Base-by-base conservation (phyloP, 352 stramenopile genomes). In the Phytophthora tubulina region DNA sequence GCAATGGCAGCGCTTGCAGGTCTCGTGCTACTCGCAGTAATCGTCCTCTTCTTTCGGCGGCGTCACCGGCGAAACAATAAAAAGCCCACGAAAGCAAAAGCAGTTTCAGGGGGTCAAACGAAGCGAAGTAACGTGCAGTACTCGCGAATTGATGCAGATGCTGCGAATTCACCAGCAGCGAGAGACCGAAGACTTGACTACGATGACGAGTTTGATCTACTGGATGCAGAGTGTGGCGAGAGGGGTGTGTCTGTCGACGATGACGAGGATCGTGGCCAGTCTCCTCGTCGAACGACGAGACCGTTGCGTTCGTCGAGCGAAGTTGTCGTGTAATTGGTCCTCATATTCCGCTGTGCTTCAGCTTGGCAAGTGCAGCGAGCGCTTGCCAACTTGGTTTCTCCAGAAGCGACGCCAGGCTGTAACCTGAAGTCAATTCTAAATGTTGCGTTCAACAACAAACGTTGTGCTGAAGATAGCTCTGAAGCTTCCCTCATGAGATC, bases 81-180 rank as follows among this genome's bases (percentile, higher is more conserved):
- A 38, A 76, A 70, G 1, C 31, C 48, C 44, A 11, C 51, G 3
- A 64, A 42, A 32, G 38, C 48, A 21, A 76, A 76, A 62, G 0
- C 72, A 53, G 35, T 35, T 8, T 46, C 57, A 41, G 54, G 46
- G 2, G n/a, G 14, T 50, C 59, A 63, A 11, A 75, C 70, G 45
- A 61, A 21, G 31, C 56, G 53, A 64, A 56, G 48, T 6, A 70
- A 70, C 32, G 72, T 76, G 38, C 67, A 76, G 42, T 79, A 79
- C 32, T 73, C 67, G 39, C 72, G 67, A 41, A 63, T 79, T 62
- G 31, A 49, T 59, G 67, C 62, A 66, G 49, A 63, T 39, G 35
- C 13, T 36, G 45, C 21, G 4, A 62, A 44, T n/a, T 78, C 60
- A 31, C 60, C 60, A 21, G 30, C 31, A 53, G 15, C 49, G 0